These are phyloP conservation scores for Gracilaria domingensis DNA, from an alignment of 23 red algal genomes.

Conservation along the genomic window DNA sequence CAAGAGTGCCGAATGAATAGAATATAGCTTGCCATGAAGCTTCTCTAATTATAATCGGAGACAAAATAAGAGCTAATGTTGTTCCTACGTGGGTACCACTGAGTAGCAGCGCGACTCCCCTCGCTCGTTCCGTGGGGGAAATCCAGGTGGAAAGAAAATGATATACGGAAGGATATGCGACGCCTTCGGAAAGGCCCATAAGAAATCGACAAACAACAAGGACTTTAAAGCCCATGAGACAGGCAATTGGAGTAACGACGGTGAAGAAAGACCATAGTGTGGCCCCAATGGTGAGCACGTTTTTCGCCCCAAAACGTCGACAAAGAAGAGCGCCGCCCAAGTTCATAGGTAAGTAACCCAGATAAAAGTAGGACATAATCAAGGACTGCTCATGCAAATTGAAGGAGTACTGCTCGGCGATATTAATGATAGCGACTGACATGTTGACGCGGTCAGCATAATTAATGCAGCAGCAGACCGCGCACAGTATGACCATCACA, in stretches of 20 bases:
- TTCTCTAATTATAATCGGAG: constrained; percentile 55
- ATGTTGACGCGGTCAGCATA: constrained; percentile 88
- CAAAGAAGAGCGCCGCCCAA: constrained; percentile 67
- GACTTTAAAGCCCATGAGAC: constrained; percentile 29
- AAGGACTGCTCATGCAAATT: constrained; percentile 47
- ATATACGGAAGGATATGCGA: constrained; percentile 76
- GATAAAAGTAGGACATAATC: constrained; percentile 70
- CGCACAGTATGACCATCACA: constrained; percentile 75
- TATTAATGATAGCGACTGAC: constrained; percentile 73
- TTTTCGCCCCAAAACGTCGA: constrained; percentile 65
- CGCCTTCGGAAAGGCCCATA: constrained; percentile 68
- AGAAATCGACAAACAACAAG: constrained; percentile 66
- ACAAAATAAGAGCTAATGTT: constrained; percentile 63
- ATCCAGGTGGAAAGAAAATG: constrained; percentile 81
- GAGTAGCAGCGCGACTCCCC: constrained; percentile 50
- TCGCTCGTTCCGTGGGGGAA: constrained; percentile 55
- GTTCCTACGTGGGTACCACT: constrained; percentile 73
- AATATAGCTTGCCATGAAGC: constrained; percentile 67
- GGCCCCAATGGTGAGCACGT: constrained; percentile 66
- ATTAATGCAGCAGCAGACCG: constrained; percentile 70
- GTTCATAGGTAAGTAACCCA: constrained; percentile 72
- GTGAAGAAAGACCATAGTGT: constrained; percentile 71
- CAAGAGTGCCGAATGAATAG: constrained; percentile 63
- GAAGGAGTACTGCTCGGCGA: constrained; percentile 51
- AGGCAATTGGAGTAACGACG: constrained; percentile 42